phyloP scores from a whole-genome alignment of 192 early-diverging fungal genomes.

The Podila horticola region DNA sequence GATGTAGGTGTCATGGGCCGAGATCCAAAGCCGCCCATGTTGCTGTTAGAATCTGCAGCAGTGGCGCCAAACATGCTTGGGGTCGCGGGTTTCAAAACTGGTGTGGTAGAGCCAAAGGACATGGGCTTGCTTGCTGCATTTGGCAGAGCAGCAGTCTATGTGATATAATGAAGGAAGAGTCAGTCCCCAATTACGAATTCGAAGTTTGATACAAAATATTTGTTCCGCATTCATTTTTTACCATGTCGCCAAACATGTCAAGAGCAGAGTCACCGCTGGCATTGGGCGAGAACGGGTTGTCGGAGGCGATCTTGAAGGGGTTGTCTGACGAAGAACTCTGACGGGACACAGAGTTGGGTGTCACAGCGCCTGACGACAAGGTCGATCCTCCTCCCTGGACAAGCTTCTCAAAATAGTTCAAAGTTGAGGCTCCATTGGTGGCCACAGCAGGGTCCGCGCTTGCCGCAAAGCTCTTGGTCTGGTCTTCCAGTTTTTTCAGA shows the following conservation, averaged over 20 bases:
- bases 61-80: slow-evolving; percentile 46
- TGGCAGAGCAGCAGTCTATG: slow-evolving; percentile 19
- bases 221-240: not conserved
- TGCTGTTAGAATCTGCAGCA: slow-evolving; percentile 10
- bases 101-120: slow-evolving; percentile 16
- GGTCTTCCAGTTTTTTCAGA: slow-evolving; percentile 61
- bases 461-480: slow-evolving; percentile 53
- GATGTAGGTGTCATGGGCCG: slow-evolving; percentile 37
- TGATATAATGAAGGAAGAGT: not conserved
- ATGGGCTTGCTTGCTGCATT: slow-evolving; percentile 23
- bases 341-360: slow-evolving; percentile 5
- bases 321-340: slow-evolving; percentile 19
- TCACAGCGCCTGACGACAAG: not conserved
- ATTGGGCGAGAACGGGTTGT: slow-evolving; percentile 33
- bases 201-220: no score
- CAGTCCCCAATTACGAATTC: not conserved
- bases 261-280: slow-evolving; percentile 14
- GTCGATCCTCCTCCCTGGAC: slow-evolving; percentile 27
- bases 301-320: slow-evolving; percentile 49
- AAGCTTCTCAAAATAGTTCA: slow-evolving; percentile 53
- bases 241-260: slow-evolving; percentile 53
- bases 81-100: slow-evolving; percentile 37
- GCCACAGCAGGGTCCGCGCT: slow-evolving; percentile 20
- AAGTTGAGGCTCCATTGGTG: slow-evolving; percentile 29
- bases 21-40: slow-evolving; percentile 15